Base-by-base conservation (phyloP, 78 protist species). In the Salpingoeca rosetta region DNA sequence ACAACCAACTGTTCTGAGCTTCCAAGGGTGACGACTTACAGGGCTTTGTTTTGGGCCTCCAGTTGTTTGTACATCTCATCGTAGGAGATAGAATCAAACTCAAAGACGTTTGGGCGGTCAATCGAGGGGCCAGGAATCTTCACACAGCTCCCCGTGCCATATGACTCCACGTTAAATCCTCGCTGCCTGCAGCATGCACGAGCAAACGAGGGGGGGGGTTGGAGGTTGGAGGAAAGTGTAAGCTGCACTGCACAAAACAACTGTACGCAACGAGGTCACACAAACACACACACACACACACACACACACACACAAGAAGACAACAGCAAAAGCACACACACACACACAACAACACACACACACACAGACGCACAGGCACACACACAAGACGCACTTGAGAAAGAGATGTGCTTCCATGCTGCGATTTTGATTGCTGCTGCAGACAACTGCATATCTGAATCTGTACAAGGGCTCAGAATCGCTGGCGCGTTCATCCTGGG, bases 371-470 rank as follows among this genome's bases (percentile, higher is more conserved):
- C 27, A 26, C 12, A 78, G 22, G 42, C 10, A 78, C 10, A 39
- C 37, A 10, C 10, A 7, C 41, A 78, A 0, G 2, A 72, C 81
- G 28, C 22, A 78, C 84, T 35, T 26, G 22, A 75, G 37, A 3
- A 83, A 31, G 44, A 45, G 44, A 31, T 84, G 89, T 24, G 84
- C 82, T 42, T 82, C 85, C 90, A 90, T 83, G 37, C 88, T 79
- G 10, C 92, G 77, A 41, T 90, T 90, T 77, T 81, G 77, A 80
- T 90, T 90, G 39, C 88, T 84, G 24, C 85, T 25, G 76, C 92
- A 90, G 12, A 90, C 89, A 17, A 85, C 80, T 27, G 90, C 87
- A 40, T 51, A 81, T 2, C 84, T n/a, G n/a, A n/a, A n/a, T n/a
- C n/a, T n/a, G n/a, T n/a, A n/a, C n/a, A n/a, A n/a, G n/a, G n/a